Conservation (phyloP, 108 stramenopile genomes). For the Fragilariopsis cylindrus region DNA sequence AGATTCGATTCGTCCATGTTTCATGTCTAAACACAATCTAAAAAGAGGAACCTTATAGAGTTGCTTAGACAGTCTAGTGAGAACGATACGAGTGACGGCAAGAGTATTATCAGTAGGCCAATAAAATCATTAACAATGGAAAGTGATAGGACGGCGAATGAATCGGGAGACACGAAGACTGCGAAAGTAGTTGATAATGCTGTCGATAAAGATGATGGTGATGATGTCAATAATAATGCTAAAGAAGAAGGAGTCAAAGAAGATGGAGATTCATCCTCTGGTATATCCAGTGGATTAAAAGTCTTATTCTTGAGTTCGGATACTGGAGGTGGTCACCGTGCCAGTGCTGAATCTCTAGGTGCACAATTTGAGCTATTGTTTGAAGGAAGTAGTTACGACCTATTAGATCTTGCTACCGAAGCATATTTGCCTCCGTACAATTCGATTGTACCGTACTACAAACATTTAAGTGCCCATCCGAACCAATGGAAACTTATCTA, state of each 20-base stretch:
- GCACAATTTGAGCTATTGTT: conserved; percentile 82
- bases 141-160: background rate
- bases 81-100: too few species aligned
- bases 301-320: conserved; percentile 94
- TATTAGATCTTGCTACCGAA: conserved; percentile 74
- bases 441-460: conserved; percentile 67
- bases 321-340: conserved; percentile 97
- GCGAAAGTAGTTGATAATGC: background rate
- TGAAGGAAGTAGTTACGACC: conserved; percentile 77
- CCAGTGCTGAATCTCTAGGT: conserved; percentile 88
- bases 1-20: too few species aligned
- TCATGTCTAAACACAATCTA: too few species aligned
- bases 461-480: conserved; percentile 75
- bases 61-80: too few species aligned
- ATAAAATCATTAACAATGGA: too few species aligned
- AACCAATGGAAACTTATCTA: conserved; percentile 86
- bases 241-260: conserved; percentile 2
- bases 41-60: too few species aligned
- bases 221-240: background rate
- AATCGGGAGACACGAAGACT: conserved; percentile 2
- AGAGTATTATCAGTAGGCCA: too few species aligned
- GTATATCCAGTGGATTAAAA: conserved; percentile 48
- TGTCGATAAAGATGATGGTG: background rate
- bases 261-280: background rate
- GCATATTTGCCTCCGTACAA: conserved; percentile 76